phyloP scores from a whole-genome alignment of 805 yeast genomes.

The Ogataea degrootiae region DNA sequence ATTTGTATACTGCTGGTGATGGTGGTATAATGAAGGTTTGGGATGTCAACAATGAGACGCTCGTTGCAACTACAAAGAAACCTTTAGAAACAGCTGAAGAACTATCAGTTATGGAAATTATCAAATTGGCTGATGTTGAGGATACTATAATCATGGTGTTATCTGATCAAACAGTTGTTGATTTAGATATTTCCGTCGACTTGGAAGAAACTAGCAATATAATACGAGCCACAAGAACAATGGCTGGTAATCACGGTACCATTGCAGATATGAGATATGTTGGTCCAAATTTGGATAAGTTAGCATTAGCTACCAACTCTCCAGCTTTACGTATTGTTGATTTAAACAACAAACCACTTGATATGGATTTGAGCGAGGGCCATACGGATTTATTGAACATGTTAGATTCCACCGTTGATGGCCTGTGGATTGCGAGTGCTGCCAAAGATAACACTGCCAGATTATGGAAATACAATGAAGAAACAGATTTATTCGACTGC shows the following conservation, averaged over 20 bases:
- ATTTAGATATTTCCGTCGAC: conserved; percentile 21
- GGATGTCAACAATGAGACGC: conserved; percentile 45
- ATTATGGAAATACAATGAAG: conserved; percentile 67
- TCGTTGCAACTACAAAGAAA: conserved; percentile 39
- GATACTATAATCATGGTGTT: conserved; percentile 47
- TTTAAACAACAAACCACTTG: conserved; percentile 50
- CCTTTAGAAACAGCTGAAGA: conserved; percentile 68
- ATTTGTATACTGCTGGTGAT: conserved; percentile 74
- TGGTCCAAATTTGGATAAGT: conserved; percentile 50
- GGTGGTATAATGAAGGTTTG: conserved; percentile 65
- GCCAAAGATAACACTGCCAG: conserved; percentile 85
- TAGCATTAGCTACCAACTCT: conserved; percentile 92
- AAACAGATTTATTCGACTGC: conserved; percentile 32
- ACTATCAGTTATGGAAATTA: conserved; percentile 59
- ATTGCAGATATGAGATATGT: conserved; percentile 83
- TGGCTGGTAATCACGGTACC: conserved; percentile 95
- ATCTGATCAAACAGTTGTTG: conserved; percentile 77
- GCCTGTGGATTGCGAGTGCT: conserved; percentile 86
- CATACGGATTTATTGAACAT: conserved; percentile 83
- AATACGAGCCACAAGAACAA: conserved; percentile 45
- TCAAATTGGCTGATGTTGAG: conserved; percentile 23
- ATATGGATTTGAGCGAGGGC: conserved; percentile 65
- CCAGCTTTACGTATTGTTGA: conserved; percentile 78
- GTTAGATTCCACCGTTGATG: conserved; percentile 73
- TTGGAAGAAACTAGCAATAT: conserved; percentile 24